Percentiles rank a stretch among this genome's conserved stretches.
Evolutionary conservation across 2,329 filamentous ascomycete genomes (phyloP).

Genomic region (Cercospora beticola): DNA sequence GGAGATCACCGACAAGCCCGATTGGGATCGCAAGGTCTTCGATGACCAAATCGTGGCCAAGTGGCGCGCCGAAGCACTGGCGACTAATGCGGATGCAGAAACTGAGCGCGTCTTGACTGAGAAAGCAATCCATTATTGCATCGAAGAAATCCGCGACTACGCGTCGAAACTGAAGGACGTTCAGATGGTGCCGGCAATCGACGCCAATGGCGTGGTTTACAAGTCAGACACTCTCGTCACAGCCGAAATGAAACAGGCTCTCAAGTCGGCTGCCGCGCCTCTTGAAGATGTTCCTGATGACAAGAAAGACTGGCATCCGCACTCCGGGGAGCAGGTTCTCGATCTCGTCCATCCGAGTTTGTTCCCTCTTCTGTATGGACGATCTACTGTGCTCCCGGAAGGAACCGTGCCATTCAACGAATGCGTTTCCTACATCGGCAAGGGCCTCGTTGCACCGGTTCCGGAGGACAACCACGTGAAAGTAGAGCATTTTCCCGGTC

Average conservation of each 20-base stretch:
- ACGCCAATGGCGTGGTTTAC: slow-evolving; percentile 47
- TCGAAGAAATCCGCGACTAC: slow-evolving; percentile 48
- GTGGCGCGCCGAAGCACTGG: slow-evolving; percentile 29
- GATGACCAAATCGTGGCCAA: slow-evolving; percentile 33
- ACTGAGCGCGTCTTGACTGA: slow-evolving; percentile 19
- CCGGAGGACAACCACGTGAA: slow-evolving; percentile 16
- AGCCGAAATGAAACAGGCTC: slow-evolving; percentile 39
- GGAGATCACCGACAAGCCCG: slow-evolving; percentile 35
- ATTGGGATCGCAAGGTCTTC: slow-evolving; percentile 34
- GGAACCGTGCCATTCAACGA: slow-evolving; percentile 34
- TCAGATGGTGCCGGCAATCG: slow-evolving; percentile 48
- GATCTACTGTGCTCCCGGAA: slow-evolving; percentile 44
- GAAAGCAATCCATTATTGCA: slow-evolving; percentile 33
- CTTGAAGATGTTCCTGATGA: slow-evolving; percentile 50
- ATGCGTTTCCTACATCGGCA: slow-evolving; percentile 36
- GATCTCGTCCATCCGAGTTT: slow-evolving; percentile 65
- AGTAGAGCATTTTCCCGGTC: slow-evolving; percentile 4
- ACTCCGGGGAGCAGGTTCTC: slow-evolving; percentile 57
- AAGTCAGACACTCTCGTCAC: slow-evolving; percentile 56
- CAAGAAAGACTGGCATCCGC: slow-evolving; percentile 59
- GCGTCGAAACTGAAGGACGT: slow-evolving; percentile 46
- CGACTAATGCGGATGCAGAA: slow-evolving; percentile 2
- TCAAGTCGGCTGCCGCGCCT: slow-evolving; percentile 46
- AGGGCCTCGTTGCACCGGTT: slow-evolving; percentile 31
- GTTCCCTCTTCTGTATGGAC: slow-evolving; percentile 59